Base-by-base conservation (phyloP, 176 grass and related monocot species). In the Hordeum marinum region DNA sequence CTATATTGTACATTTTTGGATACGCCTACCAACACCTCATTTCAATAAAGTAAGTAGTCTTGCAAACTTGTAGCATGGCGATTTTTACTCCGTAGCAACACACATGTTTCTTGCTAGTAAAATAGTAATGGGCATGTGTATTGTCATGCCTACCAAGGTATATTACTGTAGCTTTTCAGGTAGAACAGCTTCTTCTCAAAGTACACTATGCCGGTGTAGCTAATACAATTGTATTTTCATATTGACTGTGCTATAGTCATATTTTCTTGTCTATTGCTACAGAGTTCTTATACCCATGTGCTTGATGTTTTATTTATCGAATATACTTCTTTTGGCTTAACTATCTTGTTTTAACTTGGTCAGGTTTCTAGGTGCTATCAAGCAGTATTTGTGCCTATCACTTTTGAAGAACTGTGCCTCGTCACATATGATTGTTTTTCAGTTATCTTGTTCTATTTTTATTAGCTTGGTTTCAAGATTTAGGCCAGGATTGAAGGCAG, bases 321-420 rank as follows among this genome's bases (percentile, higher is more conserved):
- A 24, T 59, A 74, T 29, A 75, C 67, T 21, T 34, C 7, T 72
- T 31, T 70, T 89, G 81, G 7, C 83, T 80, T 93, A 82, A 92
- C 64, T 71, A 69, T 31, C 67, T 83, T 72, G n/a, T 59, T 63
- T 87, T 39, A 77, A 88, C 82, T 29, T 83, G 46, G 85, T 82
- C 94, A 99, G 96, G 87, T 99, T 99, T 94, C 90, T 99, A 54
- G 96, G 96, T 77, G 96, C 96, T 74, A 99, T 99, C 85, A 99
- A 96, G 84, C 96, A 99, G 65, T 99, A 96, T 90, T 70, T 99
- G 50, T 99, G 96, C 90, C 72, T 99, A 17, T 99, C 96, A 15
- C 91, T 99, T 70, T 78, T 99, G 86, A 99, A 99, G 93, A 99
- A 99, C 67, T 96, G 91, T 77, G 96, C 94, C 85, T 99, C 96